Evolutionary conservation across 1,284 basidiomycete genomes (phyloP).

Genomic region (Caloboletus inedulis): DNA sequence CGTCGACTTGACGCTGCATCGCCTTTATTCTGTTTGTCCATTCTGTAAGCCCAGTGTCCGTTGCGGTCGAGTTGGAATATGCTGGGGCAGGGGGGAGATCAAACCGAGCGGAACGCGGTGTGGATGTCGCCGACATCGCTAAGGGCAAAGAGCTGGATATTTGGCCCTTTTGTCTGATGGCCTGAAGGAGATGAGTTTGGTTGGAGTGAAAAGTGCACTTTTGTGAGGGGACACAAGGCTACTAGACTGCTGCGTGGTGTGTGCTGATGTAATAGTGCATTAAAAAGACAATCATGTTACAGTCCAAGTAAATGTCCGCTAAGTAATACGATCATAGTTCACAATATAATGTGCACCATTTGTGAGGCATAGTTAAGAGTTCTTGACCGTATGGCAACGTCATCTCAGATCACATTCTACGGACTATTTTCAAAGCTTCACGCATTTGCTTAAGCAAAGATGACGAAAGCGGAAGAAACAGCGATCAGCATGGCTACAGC

Average conservation of each 20-base stretch:
- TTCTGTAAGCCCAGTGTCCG: slow-evolving; percentile 65
- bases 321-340: background rate
- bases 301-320: background rate
- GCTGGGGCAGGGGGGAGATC: slow-evolving; percentile 37
- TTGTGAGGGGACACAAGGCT: background rate
- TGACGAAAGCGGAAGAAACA: slow-evolving; percentile 33
- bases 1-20: slow-evolving; percentile 73
- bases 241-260: background rate
- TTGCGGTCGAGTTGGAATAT: slow-evolving; percentile 30
- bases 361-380: background rate
- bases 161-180: background rate
- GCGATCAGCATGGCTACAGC: slow-evolving; percentile 31
- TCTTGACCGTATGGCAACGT: background rate
- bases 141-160: background rate
- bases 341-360: background rate
- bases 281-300: background rate
- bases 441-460: slow-evolving; percentile 34
- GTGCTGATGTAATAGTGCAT: slow-evolving; percentile 25
- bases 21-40: slow-evolving; percentile 78
- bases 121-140: slow-evolving; percentile 26
- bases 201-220: background rate
- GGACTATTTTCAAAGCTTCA: background rate
- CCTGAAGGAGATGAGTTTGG: background rate
- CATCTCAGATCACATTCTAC: background rate
- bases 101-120: slow-evolving; percentile 35